These are phyloP conservation scores for Talaromyces piceae DNA, from an alignment of 2,329 filamentous ascomycete species.

Conservation along the genomic window DNA sequence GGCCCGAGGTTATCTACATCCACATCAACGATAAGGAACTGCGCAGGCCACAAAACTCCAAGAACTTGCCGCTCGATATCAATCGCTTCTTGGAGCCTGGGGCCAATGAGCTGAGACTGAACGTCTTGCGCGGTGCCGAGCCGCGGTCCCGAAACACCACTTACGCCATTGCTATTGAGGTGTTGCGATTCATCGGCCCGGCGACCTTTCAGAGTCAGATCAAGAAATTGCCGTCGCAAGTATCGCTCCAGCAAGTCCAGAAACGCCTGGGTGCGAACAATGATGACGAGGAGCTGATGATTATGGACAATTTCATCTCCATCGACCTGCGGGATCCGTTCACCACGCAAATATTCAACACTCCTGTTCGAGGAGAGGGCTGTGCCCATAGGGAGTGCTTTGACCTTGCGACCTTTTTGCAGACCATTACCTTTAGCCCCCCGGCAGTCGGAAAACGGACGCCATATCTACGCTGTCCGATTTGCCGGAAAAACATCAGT, in stretches of 20 bases:
- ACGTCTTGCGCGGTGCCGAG: slow-evolving; percentile 33
- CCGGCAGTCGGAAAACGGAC: slow-evolving; percentile 56
- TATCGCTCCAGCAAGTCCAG: slow-evolving; percentile 54
- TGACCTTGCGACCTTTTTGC: slow-evolving; percentile 74
- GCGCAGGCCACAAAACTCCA: slow-evolving; percentile 60
- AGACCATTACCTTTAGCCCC: slow-evolving; percentile 47
- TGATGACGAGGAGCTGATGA: slow-evolving; percentile 57
- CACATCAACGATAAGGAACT: slow-evolving; percentile 57
- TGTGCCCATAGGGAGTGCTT: slow-evolving; percentile 85
- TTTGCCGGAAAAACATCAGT: slow-evolving; percentile 70
- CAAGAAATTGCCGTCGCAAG: slow-evolving; percentile 35
- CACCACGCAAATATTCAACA: slow-evolving; percentile 55
- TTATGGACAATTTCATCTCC: slow-evolving; percentile 51
- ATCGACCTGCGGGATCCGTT: slow-evolving; percentile 64
- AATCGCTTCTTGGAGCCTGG: slow-evolving; percentile 54
- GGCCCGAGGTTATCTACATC: slow-evolving; percentile 65
- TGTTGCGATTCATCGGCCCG: slow-evolving; percentile 49
- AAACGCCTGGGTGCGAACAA: slow-evolving; percentile 36
- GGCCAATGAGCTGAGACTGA: slow-evolving; percentile 54
- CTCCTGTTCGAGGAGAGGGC: slow-evolving; percentile 60
- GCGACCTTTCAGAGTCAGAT: slow-evolving; percentile 32
- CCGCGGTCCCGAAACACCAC: slow-evolving; percentile 23
- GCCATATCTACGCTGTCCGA: slow-evolving; percentile 55
- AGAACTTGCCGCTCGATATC: slow-evolving; percentile 69
- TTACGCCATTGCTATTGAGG: slow-evolving; percentile 65